Evolutionary conservation across 345 rosid species (phyloP).

Genomic region (Noccaea caerulescens): DNA sequence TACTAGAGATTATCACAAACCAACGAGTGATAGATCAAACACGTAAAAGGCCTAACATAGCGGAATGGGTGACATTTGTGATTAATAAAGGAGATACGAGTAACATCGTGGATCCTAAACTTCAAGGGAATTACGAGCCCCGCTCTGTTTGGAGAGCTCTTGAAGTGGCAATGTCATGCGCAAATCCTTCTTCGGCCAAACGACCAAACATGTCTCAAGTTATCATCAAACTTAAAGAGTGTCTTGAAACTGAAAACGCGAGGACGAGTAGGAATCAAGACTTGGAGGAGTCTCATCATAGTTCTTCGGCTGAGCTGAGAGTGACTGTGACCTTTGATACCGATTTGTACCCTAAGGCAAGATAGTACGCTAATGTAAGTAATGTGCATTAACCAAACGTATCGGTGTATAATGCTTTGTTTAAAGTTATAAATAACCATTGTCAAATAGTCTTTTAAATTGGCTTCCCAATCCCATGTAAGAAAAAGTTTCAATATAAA

Average conservation of each 20-base stretch:
- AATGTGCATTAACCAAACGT: background rate
- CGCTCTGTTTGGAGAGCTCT: conserved; percentile 48
- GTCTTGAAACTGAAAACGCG: conserved; percentile 25
- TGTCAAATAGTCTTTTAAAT: background rate
- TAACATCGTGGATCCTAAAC: conserved; percentile 49
- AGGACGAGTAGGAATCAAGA: conserved; percentile 16
- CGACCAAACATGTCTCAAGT: conserved; percentile 52
- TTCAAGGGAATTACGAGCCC: conserved; percentile 37
- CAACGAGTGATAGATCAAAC: conserved; percentile 41
- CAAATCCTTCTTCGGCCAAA: conserved; percentile 25
- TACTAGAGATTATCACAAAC: conserved; percentile 56
- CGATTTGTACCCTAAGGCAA: conserved; percentile 23
- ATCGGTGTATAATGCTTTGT: background rate
- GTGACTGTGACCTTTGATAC: conserved; percentile 32
- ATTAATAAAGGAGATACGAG: conserved; percentile 44
- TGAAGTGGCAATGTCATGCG: conserved; percentile 56
- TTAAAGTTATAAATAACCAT: background rate
- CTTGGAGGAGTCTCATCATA: background rate
- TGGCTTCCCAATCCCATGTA: background rate
- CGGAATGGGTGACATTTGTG: conserved; percentile 42
- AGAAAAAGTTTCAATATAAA: background rate
- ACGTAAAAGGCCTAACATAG: conserved; percentile 35
- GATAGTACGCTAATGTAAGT: conserved; percentile 8
- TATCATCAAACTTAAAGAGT: conserved; percentile 42
- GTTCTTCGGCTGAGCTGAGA: conserved; percentile 9